Conservation (phyloP, 1,284 basidiomycete species). For the Leccinum idahoense region DNA sequence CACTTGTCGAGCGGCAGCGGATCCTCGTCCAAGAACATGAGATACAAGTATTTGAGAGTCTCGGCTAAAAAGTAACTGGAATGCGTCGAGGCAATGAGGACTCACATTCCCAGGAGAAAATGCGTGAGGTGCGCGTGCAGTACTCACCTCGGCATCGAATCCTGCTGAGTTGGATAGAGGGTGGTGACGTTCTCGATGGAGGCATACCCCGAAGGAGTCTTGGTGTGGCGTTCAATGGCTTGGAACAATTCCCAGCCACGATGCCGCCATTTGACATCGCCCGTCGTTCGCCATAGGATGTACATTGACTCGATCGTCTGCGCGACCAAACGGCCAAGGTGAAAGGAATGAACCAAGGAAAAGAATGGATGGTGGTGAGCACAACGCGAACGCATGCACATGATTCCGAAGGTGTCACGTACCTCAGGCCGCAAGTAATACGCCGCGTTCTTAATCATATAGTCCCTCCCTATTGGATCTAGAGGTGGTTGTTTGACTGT, state of each 20-base stretch:
- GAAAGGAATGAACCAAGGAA: background rate
- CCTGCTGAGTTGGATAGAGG: slow-evolving; percentile 18
- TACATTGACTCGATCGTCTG: slow-evolving; percentile 69
- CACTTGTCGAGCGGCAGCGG: slow-evolving; percentile 63
- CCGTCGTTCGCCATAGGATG: slow-evolving; percentile 66
- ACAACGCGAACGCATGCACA: background rate
- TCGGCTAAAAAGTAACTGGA: slow-evolving; percentile 71
- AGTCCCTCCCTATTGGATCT: slow-evolving; percentile 33
- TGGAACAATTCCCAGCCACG: slow-evolving; percentile 74
- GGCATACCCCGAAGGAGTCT: slow-evolving; percentile 53
- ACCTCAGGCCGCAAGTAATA: slow-evolving; percentile 68
- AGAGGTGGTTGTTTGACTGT: background rate
- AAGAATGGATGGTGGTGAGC: background rate
- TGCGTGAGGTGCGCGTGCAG: background rate
- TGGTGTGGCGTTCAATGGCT: slow-evolving; percentile 57
- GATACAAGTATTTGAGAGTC: slow-evolving; percentile 66
- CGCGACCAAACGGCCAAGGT: background rate
- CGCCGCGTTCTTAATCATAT: slow-evolving; percentile 32
- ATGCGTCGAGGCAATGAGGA: background rate
- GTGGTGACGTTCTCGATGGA: slow-evolving; percentile 47
- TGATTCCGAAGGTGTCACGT: slow-evolving; percentile 8
- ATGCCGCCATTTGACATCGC: slow-evolving; percentile 65
- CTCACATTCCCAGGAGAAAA: background rate
- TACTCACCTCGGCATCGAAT: slow-evolving; percentile 12
- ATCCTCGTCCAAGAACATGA: slow-evolving; percentile 55